Percentiles rank a stretch among this genome's conserved stretches.
Conservation (phyloP, 2,329 filamentous ascomycete genomes). For the Sarocladiaceae sp. region DNA sequence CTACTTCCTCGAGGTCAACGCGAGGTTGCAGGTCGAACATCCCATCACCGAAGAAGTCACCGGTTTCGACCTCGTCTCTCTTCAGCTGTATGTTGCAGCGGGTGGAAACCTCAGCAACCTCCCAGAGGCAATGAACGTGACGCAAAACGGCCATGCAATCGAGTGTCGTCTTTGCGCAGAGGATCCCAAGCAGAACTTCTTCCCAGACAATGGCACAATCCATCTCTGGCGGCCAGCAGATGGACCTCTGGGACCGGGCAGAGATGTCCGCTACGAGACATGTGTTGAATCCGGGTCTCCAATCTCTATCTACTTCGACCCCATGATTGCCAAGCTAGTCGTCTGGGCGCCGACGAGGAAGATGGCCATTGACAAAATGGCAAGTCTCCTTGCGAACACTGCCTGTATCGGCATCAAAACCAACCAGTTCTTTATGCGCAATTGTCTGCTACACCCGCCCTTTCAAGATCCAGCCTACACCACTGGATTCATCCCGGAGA, state of each 20-base stretch:
- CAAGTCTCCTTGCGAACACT: slow-evolving; percentile 25
- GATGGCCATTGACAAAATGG: slow-evolving; percentile 31
- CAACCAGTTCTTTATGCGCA: slow-evolving; percentile 69
- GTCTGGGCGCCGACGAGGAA: slow-evolving; percentile 35
- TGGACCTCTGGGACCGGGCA: slow-evolving; percentile 11
- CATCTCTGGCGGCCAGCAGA: slow-evolving; percentile 24
- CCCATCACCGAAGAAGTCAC: slow-evolving; percentile 32
- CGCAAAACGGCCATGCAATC: slow-evolving; percentile 30
- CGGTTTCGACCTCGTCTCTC: slow-evolving; percentile 31
- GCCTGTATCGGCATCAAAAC: slow-evolving; percentile 45
- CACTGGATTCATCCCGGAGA: slow-evolving; percentile 66
- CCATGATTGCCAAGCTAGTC: slow-evolving; percentile 42
- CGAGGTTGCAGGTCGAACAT: slow-evolving; percentile 46
- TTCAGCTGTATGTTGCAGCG: slow-evolving; percentile 16
- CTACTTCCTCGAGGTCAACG: slow-evolving; percentile 46
- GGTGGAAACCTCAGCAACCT: background rate
- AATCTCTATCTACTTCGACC: slow-evolving; percentile 42
- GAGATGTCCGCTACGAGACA: slow-evolving; percentile 34
- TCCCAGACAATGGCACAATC: slow-evolving; percentile 30
- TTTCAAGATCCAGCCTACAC: slow-evolving; percentile 44
- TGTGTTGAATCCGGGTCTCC: slow-evolving; percentile 29
- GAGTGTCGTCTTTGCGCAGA: slow-evolving; percentile 41
- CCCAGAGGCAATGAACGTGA: background rate
- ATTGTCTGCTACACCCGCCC: slow-evolving; percentile 57
- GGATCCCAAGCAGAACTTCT: slow-evolving; percentile 32